Conservation (phyloP, 371 early-diverging fungal genomes). For the Syncephalastrum contaminatum region DNA sequence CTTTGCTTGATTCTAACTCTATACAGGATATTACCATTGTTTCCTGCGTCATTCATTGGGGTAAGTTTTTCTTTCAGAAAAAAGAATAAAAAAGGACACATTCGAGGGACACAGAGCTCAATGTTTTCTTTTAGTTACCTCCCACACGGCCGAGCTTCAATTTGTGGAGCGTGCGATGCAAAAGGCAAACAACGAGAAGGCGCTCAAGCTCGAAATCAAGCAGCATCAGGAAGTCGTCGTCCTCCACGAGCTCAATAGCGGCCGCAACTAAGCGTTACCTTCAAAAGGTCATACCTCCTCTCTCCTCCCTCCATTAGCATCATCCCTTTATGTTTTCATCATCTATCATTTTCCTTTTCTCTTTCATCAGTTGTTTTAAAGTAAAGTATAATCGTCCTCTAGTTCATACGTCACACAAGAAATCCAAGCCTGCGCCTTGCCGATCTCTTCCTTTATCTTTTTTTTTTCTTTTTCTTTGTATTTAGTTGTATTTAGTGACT, state of each 20-base stretch:
- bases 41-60: conserved; percentile 39
- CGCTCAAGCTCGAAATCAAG: conserved; percentile 42
- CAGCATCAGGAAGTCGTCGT: conserved; percentile 51
- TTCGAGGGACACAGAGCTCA: neutral
- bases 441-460: too few species aligned
- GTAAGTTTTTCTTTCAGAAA: too few species aligned
- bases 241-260: conserved; percentile 32
- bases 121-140: conserved; percentile 20
- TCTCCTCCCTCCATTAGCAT: neutral
- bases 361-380: too few species aligned
- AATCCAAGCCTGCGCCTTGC: too few species aligned
- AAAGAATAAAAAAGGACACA: too few species aligned
- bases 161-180: conserved; percentile 30
- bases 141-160: conserved; percentile 38
- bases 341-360: too few species aligned
- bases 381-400: too few species aligned
- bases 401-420: too few species aligned
- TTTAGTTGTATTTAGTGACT: too few species aligned
- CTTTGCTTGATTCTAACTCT: neutral
- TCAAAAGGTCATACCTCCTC: conserved; percentile 9
- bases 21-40: conserved; percentile 31
- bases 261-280: conserved; percentile 3
- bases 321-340: too few species aligned
- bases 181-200: conserved; percentile 33
- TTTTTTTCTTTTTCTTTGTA: too few species aligned